Conservation (phyloP, 2,329 filamentous ascomycete genomes). For the Pseudocercospora musae region DNA sequence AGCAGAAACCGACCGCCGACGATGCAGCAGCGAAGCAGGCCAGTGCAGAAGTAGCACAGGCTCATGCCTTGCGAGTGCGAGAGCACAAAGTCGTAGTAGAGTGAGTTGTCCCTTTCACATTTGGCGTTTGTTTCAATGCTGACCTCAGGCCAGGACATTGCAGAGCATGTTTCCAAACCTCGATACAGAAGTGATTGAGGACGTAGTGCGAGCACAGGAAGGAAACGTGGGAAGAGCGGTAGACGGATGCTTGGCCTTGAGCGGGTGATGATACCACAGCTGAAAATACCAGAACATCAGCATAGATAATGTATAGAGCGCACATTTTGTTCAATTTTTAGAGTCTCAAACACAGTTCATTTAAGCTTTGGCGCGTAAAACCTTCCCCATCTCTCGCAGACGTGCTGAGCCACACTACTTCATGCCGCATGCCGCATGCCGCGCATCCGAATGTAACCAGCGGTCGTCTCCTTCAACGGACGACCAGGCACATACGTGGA, state of each 20-base stretch:
- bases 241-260: conserved; percentile 48
- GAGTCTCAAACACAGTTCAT: background rate
- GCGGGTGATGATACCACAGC: conserved; percentile 22
- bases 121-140: background rate
- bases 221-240: conserved; percentile 58
- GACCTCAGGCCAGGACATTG: conserved; percentile 57
- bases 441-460: background rate
- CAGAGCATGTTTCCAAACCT: conserved; percentile 96
- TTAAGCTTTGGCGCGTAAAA: background rate
- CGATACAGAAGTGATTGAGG: conserved; percentile 90
- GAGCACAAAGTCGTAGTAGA: conserved; percentile 92
- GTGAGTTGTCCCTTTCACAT: conserved; percentile 30
- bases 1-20: conserved; percentile 61
- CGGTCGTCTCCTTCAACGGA: background rate
- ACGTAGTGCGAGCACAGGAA: conserved; percentile 94
- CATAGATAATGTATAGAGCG: conserved; percentile 3
- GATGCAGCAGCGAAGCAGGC: conserved; percentile 88
- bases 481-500: background rate
- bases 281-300: background rate
- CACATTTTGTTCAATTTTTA: background rate
- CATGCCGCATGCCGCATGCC: background rate
- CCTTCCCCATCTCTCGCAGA: background rate
- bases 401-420: background rate
- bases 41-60: conserved; percentile 84
- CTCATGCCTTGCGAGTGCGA: conserved; percentile 72